phyloP scores from a whole-genome alignment of 1,139 yeast species.

The Pichia sp. region DNA sequence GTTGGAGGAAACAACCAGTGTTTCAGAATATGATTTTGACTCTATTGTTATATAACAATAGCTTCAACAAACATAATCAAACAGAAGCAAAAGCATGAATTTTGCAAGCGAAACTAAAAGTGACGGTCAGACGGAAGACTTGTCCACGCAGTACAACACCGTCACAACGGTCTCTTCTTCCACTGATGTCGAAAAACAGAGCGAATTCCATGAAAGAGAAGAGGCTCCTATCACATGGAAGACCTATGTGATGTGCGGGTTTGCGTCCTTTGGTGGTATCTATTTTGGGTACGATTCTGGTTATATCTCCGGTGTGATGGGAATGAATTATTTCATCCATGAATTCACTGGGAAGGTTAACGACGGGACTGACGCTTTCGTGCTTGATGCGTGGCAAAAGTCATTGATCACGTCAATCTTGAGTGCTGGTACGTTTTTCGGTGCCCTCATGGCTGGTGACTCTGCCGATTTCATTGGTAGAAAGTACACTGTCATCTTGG shows the following conservation, averaged over 20 bases:
- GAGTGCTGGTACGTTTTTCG: slow-evolving; percentile 56
- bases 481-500: slow-evolving; percentile 50
- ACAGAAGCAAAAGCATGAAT: not conserved
- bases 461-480: slow-evolving; percentile 58
- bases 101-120: not conserved
- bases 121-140: not conserved
- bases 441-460: slow-evolving; percentile 55
- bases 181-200: slow-evolving; percentile 37
- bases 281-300: slow-evolving; percentile 60
- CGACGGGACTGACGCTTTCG: slow-evolving; percentile 19
- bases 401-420: slow-evolving; percentile 54
- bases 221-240: slow-evolving; percentile 34
- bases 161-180: slow-evolving; percentile 21
- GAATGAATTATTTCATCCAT: slow-evolving; percentile 46
- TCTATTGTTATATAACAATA: too few relatives aligned
- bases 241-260: slow-evolving; percentile 35
- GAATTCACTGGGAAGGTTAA: slow-evolving; percentile 33
- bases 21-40: too few relatives aligned
- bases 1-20: not conserved
- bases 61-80: too few relatives aligned
- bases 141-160: not conserved
- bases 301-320: slow-evolving; percentile 54
- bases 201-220: slow-evolving; percentile 23
- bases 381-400: slow-evolving; percentile 30
- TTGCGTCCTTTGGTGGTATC: slow-evolving; percentile 54